Conservation (phyloP, 2,329 filamentous ascomycete species). For the Ceratocystis eucalypticola region DNA sequence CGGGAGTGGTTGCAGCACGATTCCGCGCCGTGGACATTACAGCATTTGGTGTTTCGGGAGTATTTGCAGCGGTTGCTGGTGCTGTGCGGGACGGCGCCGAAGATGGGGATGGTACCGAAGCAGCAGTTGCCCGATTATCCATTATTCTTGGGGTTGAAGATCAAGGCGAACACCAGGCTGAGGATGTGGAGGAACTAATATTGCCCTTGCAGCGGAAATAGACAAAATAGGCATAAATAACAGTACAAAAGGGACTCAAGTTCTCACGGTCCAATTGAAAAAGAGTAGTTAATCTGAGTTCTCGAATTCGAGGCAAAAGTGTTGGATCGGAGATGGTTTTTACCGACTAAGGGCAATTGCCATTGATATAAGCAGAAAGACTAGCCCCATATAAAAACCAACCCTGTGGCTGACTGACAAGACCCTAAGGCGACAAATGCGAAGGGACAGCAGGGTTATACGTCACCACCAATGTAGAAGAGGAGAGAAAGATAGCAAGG, state of each 20-base stretch:
- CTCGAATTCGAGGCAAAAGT: not conserved
- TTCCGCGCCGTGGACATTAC: too few species aligned
- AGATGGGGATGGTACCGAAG: not conserved
- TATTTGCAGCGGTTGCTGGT: not conserved
- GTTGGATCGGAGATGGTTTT: not conserved
- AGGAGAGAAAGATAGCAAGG: too few species aligned
- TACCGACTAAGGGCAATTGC: not conserved
- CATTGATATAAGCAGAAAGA: not conserved
- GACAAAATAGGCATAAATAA: slow-evolving; percentile 19
- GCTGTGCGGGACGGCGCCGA: not conserved
- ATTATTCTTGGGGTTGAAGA: not conserved
- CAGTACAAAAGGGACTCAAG: slow-evolving; percentile 18
- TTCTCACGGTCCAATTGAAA: slow-evolving; percentile 16
- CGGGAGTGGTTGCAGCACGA: not conserved
- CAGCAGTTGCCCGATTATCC: not conserved
- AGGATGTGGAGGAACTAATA: not conserved
- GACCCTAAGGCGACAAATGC: too few species aligned
- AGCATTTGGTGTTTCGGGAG: not conserved
- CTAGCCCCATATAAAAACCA: not conserved
- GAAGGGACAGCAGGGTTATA: too few species aligned
- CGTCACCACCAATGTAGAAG: too few species aligned
- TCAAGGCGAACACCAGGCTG: not conserved
- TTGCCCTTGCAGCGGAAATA: not conserved
- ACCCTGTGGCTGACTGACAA: not conserved
- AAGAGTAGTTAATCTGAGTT: slow-evolving; percentile 14